phyloP scores from a whole-genome alignment of 1,139 yeast genomes.

The Eremothecium sinecaudum region DNA sequence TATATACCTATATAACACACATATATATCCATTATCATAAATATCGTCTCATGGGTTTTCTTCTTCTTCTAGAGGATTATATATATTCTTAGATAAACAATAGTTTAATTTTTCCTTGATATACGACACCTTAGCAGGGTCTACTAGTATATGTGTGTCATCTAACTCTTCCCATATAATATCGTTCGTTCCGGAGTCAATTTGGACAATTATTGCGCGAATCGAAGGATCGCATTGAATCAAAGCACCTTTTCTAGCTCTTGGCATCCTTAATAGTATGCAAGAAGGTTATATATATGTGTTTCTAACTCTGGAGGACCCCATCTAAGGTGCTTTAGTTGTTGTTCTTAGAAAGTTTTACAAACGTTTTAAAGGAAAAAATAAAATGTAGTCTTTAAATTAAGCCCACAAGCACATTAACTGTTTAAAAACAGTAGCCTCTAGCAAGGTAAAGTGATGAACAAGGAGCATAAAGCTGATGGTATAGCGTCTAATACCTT shows the following conservation, averaged over 20 bases:
- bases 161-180: conserved; percentile 78
- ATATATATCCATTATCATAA: conserved; percentile 3
- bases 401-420: no score
- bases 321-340: no score
- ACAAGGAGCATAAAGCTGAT: no score
- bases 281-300: no score
- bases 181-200: conserved; percentile 57
- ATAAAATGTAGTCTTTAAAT: no score
- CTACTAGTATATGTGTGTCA: conserved; percentile 79
- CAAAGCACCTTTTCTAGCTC: conserved; percentile 33
- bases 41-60: conserved; percentile 24
- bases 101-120: conserved; percentile 71
- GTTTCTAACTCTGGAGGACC: no score
- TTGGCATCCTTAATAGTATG: conserved; percentile 25
- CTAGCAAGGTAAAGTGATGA: no score
- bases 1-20: no score
- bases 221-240: conserved; percentile 78
- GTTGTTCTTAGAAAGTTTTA: no score
- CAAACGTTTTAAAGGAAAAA: no score
- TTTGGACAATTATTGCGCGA: conserved; percentile 70
- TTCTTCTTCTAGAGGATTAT: conserved; percentile 74
- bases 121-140: conserved; percentile 61
- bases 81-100: conserved; percentile 70
- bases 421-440: no score
- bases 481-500: no score